These are phyloP conservation scores for Arthroderma sp. DNA, from an alignment of 2,329 filamentous ascomycete genomes.

Conservation along the genomic window DNA sequence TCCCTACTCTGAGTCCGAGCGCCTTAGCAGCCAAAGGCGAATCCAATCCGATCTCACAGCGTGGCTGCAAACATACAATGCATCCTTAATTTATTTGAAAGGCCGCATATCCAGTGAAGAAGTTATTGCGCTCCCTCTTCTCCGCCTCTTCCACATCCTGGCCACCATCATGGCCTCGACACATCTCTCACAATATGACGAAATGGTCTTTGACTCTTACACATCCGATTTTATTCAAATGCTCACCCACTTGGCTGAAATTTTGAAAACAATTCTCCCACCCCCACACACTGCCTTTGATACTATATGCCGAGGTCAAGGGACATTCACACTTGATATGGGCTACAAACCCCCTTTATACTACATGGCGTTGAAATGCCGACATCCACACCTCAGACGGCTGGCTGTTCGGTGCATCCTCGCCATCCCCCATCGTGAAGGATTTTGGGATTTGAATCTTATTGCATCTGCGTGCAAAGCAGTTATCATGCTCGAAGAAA, in stretches of 20 bases:
- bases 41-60: not conserved
- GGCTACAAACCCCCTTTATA: conserved; percentile 23
- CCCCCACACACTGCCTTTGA: not conserved
- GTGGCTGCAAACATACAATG: not conserved
- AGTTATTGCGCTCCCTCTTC: conserved; percentile 10
- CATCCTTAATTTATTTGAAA: not conserved
- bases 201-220: conserved; percentile 16
- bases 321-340: conserved; percentile 15
- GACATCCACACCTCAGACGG: conserved; percentile 11
- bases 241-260: not conserved
- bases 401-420: not conserved
- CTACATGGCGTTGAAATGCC: conserved; percentile 22
- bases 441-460: not conserved
- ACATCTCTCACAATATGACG: conserved; percentile 17
- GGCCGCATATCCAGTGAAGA: not conserved
- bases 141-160: conserved; percentile 32
- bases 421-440: not conserved
- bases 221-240: conserved; percentile 3
- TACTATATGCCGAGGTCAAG: not conserved
- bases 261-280: not conserved
- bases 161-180: conserved; percentile 31
- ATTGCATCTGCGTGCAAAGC: not conserved
- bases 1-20: not conserved
- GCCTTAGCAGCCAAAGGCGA: not conserved
- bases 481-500: not conserved